Conservation (phyloP, 345 rosid genomes). For the Linum tenue region DNA sequence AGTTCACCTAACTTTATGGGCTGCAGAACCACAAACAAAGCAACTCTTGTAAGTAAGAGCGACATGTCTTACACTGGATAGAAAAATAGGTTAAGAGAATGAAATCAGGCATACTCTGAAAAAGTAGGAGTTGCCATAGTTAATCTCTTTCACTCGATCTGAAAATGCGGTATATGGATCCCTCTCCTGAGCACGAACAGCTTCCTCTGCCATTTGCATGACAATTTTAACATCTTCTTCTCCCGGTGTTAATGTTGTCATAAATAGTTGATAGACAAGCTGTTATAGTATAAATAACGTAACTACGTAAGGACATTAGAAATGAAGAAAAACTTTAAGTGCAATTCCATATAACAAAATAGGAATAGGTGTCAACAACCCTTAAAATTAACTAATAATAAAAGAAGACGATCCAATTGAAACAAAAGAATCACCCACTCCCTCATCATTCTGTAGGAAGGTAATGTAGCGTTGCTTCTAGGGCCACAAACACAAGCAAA, state of each 20-base stretch:
- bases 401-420: neutral
- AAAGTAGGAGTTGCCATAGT: conserved; percentile 82
- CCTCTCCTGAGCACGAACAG: conserved; percentile 79
- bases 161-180: conserved; percentile 83
- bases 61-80: conserved; percentile 6
- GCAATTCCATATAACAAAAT: neutral
- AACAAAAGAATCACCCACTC: no score
- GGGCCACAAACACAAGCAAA: neutral
- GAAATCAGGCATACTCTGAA: conserved; percentile 51
- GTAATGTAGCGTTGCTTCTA: neutral
- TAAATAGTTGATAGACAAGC: conserved; percentile 83
- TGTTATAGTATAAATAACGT: conserved; percentile 19
- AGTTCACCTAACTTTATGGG: conserved; percentile 68
- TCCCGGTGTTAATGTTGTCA: conserved; percentile 61
- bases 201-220: conserved; percentile 90
- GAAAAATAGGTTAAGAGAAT: conserved; percentile 6
- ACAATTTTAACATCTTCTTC: conserved; percentile 85
- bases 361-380: no score
- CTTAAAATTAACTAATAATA: no score
- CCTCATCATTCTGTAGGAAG: neutral
- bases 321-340: neutral
- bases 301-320: no score
- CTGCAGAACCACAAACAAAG: conserved; percentile 37
- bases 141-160: conserved; percentile 76
- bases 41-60: conserved; percentile 1